phyloP scores from a whole-genome alignment of 108 stramenopile species.

The Skeletonema potamos region DNA sequence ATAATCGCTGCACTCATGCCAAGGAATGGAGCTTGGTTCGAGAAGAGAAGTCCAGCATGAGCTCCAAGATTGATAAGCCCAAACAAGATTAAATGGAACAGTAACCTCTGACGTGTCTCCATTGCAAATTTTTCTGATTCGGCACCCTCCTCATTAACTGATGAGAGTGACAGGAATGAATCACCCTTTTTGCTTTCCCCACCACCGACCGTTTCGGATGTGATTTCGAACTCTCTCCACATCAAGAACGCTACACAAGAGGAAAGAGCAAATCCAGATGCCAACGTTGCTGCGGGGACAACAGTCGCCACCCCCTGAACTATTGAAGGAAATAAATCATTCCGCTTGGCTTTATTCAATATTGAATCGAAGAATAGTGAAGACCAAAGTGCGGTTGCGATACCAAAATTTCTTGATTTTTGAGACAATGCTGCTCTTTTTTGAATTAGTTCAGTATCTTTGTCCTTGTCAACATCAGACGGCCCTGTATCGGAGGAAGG shows the following conservation, averaged over 20 bases:
- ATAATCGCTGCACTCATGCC: conserved; percentile 31
- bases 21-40: conserved; percentile 26
- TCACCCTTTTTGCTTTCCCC: conserved; percentile 11
- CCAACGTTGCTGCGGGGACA: conserved; percentile 18
- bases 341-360: conserved; percentile 28
- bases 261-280: conserved; percentile 35
- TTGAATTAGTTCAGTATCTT: neutral
- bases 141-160: neutral
- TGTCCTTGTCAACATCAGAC: neutral
- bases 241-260: conserved; percentile 20
- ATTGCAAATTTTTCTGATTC: conserved; percentile 3
- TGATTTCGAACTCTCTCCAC: conserved; percentile 30
- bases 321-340: conserved; percentile 12
- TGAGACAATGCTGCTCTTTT: neutral
- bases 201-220: conserved; percentile 11
- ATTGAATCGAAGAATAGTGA: conserved; percentile 36
- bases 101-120: conserved; percentile 10
- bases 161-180: conserved; percentile 29
- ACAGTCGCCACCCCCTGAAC: neutral
- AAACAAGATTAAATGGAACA: conserved; percentile 17
- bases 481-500: neutral
- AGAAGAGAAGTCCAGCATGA: conserved; percentile 19
- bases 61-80: conserved; percentile 16
- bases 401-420: conserved; percentile 33
- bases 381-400: conserved; percentile 32